Evolutionary conservation across 2,329 filamentous ascomycete species (phyloP).

Genomic region (Epichloe scottii): DNA sequence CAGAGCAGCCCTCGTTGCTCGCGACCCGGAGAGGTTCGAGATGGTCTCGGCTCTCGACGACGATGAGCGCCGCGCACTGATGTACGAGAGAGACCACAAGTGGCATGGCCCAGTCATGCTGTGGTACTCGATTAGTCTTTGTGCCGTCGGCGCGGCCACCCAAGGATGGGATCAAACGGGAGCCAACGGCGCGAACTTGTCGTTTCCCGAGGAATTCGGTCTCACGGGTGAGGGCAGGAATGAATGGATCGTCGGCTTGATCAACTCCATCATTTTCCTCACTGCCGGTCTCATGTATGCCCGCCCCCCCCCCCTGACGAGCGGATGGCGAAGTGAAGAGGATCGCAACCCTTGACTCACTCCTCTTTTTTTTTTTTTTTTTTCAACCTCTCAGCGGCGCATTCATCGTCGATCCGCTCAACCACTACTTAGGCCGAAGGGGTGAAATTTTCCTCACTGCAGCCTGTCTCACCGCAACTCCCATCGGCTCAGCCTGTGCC

Average conservation of each 20-base stretch:
- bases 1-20: slow-evolving; percentile 17
- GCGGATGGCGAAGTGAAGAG: not conserved
- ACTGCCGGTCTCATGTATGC: slow-evolving; percentile 43
- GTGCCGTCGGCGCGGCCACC: slow-evolving; percentile 43
- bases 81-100: slow-evolving; percentile 40
- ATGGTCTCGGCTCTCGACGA: slow-evolving; percentile 12
- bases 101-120: slow-evolving; percentile 34
- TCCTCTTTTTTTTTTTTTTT: not conserved
- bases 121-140: slow-evolving; percentile 32
- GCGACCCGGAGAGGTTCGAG: slow-evolving; percentile 13
- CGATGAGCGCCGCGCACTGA: slow-evolving; percentile 19
- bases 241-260: slow-evolving; percentile 23
- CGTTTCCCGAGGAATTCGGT: slow-evolving; percentile 35
- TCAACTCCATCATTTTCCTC: slow-evolving; percentile 20
- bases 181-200: slow-evolving; percentile 46
- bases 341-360: not conserved
- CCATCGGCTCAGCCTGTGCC: slow-evolving; percentile 46
- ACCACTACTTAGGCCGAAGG: slow-evolving; percentile 50
- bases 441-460: slow-evolving; percentile 55
- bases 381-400: slow-evolving; percentile 12
- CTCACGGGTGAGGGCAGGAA: slow-evolving; percentile 27
- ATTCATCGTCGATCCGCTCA: slow-evolving; percentile 31
- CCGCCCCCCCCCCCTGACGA: too few species aligned
- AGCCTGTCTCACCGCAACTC: slow-evolving; percentile 29
- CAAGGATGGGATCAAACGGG: slow-evolving; percentile 53